Evolutionary conservation across 176 grass and related monocot genomes (phyloP).

Genomic region (Calamus simplicifolius): DNA sequence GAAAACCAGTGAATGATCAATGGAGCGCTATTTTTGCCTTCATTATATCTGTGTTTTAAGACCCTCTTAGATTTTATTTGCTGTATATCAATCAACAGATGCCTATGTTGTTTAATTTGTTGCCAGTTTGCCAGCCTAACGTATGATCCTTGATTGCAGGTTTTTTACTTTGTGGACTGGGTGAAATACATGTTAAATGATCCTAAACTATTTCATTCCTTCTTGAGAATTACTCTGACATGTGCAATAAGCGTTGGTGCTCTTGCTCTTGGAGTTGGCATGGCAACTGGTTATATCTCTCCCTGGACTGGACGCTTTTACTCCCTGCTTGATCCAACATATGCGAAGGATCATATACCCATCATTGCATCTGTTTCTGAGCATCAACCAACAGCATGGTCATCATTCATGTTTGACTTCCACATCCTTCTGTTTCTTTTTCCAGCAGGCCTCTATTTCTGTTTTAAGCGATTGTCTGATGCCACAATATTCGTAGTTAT

Average conservation of each 20-base stretch:
- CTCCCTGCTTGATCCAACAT: slow-evolving; percentile 94
- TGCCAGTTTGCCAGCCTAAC: too few relatives aligned
- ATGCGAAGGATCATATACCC: slow-evolving; percentile 96
- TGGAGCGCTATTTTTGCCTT: too few relatives aligned
- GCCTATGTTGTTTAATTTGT: too few relatives aligned
- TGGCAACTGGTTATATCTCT: slow-evolving; percentile 93
- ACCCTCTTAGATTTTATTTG: too few relatives aligned
- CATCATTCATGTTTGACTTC: slow-evolving; percentile 99
- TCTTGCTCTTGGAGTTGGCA: slow-evolving; percentile 88
- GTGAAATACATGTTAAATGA: slow-evolving; percentile 90
- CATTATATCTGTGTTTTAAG: too few relatives aligned
- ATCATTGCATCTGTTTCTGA: slow-evolving; percentile 98
- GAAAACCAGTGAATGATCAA: too few relatives aligned
- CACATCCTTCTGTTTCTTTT: slow-evolving; percentile 99
- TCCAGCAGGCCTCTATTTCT: slow-evolving; percentile 93
- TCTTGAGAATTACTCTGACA: slow-evolving; percentile 81
- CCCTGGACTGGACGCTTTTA: slow-evolving; percentile 98
- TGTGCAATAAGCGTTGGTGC: slow-evolving; percentile 62
- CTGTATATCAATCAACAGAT: too few relatives aligned
- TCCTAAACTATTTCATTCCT: slow-evolving; percentile 70
- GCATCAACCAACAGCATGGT: slow-evolving; percentile 99
- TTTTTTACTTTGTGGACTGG: slow-evolving; percentile 64
- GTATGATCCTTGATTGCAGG: too few relatives aligned
- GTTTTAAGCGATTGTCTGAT: slow-evolving; percentile 90
- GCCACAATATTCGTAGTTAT: slow-evolving; percentile 95